phyloP scores from a whole-genome alignment of 2,329 filamentous ascomycete genomes.

The Neopestalotiopsis rosae region DNA sequence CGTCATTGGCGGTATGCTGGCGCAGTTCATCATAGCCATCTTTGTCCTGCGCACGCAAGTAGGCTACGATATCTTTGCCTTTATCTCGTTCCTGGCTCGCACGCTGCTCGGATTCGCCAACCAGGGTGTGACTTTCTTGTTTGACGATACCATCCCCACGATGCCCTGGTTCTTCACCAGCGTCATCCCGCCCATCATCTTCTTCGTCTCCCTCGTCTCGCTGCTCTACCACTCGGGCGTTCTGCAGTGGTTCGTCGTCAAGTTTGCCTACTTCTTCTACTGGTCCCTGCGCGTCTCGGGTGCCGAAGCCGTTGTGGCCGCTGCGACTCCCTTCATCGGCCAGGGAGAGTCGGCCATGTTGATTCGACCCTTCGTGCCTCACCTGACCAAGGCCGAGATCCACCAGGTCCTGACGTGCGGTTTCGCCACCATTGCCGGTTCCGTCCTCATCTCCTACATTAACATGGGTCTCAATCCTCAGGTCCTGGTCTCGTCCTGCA shows the following conservation, averaged over 20 bases:
- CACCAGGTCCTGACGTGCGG: conserved; percentile 94
- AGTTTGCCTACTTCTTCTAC: conserved; percentile 91
- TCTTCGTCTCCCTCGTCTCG: conserved; percentile 93
- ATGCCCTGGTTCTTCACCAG: conserved; percentile 73
- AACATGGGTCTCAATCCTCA: conserved; percentile 82
- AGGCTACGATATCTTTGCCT: conserved; percentile 91
- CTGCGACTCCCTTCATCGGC: conserved; percentile 91
- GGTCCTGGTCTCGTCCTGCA: conserved; percentile 86
- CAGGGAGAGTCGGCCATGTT: conserved; percentile 95
- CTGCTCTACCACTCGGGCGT: conserved; percentile 81
- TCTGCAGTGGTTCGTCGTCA: conserved; percentile 87
- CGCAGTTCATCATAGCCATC: conserved; percentile 86
- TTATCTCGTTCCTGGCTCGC: conserved; percentile 78
- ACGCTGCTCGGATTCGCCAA: conserved; percentile 77
- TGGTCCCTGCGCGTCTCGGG: conserved; percentile 87
- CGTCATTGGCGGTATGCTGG: conserved; percentile 86
- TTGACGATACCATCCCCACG: conserved; percentile 47
- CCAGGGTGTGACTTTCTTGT: conserved; percentile 77
- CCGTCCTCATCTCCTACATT: conserved; percentile 86
- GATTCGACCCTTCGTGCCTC: conserved; percentile 83
- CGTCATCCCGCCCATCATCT: conserved; percentile 91
- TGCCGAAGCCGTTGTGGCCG: conserved; percentile 90
- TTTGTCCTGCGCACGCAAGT: conserved; percentile 84
- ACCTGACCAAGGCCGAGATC: conserved; percentile 85
- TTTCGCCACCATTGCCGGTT: conserved; percentile 91